These are phyloP conservation scores for Gnaphalium uliginosum DNA, from an alignment of 129 eudicot genomes.

Conservation along the genomic window DNA sequence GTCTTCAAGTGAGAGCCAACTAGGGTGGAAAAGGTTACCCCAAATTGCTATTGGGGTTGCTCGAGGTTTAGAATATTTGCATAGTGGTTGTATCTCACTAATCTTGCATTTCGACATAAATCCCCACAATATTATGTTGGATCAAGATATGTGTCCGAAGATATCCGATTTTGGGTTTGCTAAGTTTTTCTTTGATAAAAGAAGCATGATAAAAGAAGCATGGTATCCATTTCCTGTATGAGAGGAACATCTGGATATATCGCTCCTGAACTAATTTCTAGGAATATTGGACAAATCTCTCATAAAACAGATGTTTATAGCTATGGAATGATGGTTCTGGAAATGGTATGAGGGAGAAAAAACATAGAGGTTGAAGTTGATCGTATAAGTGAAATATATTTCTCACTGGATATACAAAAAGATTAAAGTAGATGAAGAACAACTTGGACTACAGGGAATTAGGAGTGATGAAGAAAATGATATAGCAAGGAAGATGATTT, in stretches of 20 bases:
- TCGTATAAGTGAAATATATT: slow-evolving; percentile 37
- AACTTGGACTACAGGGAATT: slow-evolving; percentile 14
- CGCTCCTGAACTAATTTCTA: slow-evolving; percentile 41
- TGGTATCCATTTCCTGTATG: background rate
- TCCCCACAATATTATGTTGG: too few species aligned
- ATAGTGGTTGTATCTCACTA: too few species aligned
- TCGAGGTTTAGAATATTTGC: too few species aligned
- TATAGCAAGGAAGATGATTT: slow-evolving; percentile 43
- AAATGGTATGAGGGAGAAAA: slow-evolving; percentile 46
- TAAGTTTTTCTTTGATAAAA: too few species aligned
- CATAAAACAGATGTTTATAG: slow-evolving; percentile 46
- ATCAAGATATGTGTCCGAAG: too few species aligned
- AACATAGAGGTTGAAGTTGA: slow-evolving; percentile 21
- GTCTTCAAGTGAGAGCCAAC: too few species aligned
- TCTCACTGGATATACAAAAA: too few species aligned
- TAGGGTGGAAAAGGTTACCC: too few species aligned
- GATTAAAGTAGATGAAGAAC: slow-evolving; percentile 11
- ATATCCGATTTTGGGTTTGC: too few species aligned
- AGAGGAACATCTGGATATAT: slow-evolving; percentile 14
- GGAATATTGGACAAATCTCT: slow-evolving; percentile 31
- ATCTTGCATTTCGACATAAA: too few species aligned
- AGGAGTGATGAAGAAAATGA: slow-evolving; percentile 26
- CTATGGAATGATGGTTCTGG: slow-evolving; percentile 48
- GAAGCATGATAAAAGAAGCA: too few species aligned
- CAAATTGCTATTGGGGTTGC: too few species aligned